phyloP scores from a whole-genome alignment of 2,329 filamentous ascomycete genomes.

The Phialophora expanda region DNA sequence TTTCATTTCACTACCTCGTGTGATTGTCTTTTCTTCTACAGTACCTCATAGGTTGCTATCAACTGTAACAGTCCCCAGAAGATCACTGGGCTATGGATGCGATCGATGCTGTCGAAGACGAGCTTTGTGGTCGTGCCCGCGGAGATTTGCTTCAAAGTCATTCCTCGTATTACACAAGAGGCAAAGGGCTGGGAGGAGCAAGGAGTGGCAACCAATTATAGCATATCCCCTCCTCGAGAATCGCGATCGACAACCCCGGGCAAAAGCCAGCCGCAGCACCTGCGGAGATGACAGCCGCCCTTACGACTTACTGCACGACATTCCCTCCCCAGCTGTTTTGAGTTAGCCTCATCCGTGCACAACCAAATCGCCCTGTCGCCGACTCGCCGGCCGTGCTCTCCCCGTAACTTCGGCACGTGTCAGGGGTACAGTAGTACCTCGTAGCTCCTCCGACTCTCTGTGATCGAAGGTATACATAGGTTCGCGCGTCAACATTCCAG shows the following conservation, averaged over 20 bases:
- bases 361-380: neutral
- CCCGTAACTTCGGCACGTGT: neutral
- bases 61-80: neutral
- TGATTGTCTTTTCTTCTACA: neutral
- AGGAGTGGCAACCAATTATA: neutral
- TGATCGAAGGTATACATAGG: neutral
- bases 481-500: neutral
- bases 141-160: neutral
- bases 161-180: too few relatives aligned
- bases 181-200: neutral
- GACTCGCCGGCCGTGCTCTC: neutral
- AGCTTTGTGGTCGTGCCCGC: neutral
- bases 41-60: neutral
- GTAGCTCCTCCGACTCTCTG: neutral
- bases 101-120: neutral
- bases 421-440: neutral
- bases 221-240: neutral
- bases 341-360: neutral
- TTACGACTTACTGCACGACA: constrained; percentile 5
- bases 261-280: constrained; percentile 7
- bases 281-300: constrained; percentile 16
- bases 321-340: neutral
- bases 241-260: constrained; percentile 7
- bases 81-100: neutral
- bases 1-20: neutral